Percentiles rank a stretch among this genome's conserved stretches.
These are phyloP conservation scores for Colletotrichum orbiculare DNA, from an alignment of 2,329 filamentous ascomycete species.

Conservation along the genomic window DNA sequence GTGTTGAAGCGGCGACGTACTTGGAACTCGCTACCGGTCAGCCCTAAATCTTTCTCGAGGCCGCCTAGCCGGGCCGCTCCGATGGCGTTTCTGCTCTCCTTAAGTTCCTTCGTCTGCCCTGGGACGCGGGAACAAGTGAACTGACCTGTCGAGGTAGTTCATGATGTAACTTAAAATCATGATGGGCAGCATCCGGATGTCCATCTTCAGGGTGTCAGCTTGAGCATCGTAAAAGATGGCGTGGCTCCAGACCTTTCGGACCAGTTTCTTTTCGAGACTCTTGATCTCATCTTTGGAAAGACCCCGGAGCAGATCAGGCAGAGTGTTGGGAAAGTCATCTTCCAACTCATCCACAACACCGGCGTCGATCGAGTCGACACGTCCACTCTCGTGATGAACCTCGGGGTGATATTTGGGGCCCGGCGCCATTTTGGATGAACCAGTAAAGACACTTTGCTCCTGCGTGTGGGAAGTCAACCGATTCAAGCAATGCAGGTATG, in stretches of 20 bases:
- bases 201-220: slow-evolving; percentile 42
- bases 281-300: slow-evolving; percentile 39
- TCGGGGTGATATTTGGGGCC: no score
- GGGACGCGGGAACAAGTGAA: neutral
- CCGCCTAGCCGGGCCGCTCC: slow-evolving; percentile 65
- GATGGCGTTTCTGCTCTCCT: slow-evolving; percentile 50
- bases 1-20: slow-evolving; percentile 41
- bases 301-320: slow-evolving; percentile 11
- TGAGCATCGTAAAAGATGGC: no score
- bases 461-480: no score
- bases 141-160: slow-evolving; percentile 68
- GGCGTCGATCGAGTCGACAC: neutral
- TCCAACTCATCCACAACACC: neutral
- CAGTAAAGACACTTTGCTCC: no score
- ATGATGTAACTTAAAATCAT: slow-evolving; percentile 77
- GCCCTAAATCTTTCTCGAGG: slow-evolving; percentile 48
- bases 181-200: slow-evolving; percentile 72
- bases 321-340: neutral
- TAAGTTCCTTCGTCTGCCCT: neutral
- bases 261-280: slow-evolving; percentile 64
- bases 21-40: slow-evolving; percentile 49
- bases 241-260: slow-evolving; percentile 63
- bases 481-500: no score
- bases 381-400: no score
- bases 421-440: no score